Evolutionary conservation across 2,329 filamentous ascomycete species (phyloP), one percentile per base, ranked within the genome.

Genomic region (Pseudogymnoascus sp.): DNA sequence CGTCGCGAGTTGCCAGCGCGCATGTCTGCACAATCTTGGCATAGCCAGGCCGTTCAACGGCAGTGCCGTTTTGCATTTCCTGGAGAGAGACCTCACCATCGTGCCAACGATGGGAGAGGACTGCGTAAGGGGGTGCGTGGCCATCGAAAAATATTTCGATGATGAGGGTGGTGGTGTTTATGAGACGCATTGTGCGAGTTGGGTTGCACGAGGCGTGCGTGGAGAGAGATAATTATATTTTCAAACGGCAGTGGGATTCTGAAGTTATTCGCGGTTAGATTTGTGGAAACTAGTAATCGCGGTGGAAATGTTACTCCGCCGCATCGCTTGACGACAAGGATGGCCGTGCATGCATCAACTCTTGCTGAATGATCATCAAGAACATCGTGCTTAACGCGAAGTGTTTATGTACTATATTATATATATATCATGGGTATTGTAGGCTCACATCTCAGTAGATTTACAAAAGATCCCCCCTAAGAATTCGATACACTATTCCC

Each of bases 41-140:
- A 53, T 65, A 64, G 38, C 59, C 61, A 5, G 46, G 23, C 25
- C 31, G 50, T 12, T 53, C 18, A 12, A 62, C 38, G 2, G 74
- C 70, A 62, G 73, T 72, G 2, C 65, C 63, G 10, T 23, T 18
- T 12, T 42, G 31, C 37, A 72, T 67, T 31, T 74, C 70, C 21
- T 67, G 53, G 44, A 72, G 69, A 0, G 68, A 63, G 8, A 74
- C 70, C 64, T 75, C 73, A 1, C 68, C 72, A 1, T 67, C 60
- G 8, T 65, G 66, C 73, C 73, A 74, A 8, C 66, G 70, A 60
- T 75, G 73, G 2, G 73, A 75, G 5, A 75, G 65, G 3, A 75
- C 74, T 1, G 70, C 72, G 63, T 75, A 75, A 1, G 69, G 42
- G 7, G 72, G 72, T 5, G 8, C n/a, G 5, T 67, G 56, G 7